These are phyloP conservation scores for Monilinia fructicola DNA, from an alignment of 2,329 filamentous ascomycete species.

Conservation along the genomic window DNA sequence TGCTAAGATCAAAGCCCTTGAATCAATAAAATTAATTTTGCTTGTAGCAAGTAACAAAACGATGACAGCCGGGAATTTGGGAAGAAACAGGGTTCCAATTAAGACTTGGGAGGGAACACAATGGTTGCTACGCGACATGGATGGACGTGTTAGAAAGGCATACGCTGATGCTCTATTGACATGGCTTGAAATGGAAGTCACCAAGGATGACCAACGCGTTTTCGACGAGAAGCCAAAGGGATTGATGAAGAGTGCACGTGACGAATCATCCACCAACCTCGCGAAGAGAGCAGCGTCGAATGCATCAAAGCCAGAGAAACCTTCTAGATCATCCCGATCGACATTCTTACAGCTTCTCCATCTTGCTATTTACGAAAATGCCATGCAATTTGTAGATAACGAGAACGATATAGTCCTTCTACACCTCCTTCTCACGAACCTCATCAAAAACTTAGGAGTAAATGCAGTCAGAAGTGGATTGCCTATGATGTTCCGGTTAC, in stretches of 20 bases:
- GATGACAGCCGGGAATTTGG: constrained; percentile 61
- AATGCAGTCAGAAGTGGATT: constrained; percentile 77
- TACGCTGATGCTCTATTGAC: constrained; percentile 81
- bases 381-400: constrained; percentile 68
- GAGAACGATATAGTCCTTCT: constrained; percentile 75
- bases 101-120: constrained; percentile 96
- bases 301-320: constrained; percentile 51
- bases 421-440: constrained; percentile 71
- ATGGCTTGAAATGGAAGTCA: constrained; percentile 83
- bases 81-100: constrained; percentile 72
- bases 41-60: constrained; percentile 72
- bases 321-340: constrained; percentile 29
- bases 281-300: constrained; percentile 65
- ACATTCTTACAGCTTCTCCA: constrained; percentile 79
- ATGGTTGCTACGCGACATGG: constrained; percentile 81
- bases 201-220: constrained; percentile 61
- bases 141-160: constrained; percentile 75
- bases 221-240: constrained; percentile 54
- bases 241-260: constrained; percentile 40
- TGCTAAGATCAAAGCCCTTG: constrained; percentile 66
- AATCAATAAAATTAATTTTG: constrained; percentile 79
- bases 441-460: constrained; percentile 76
- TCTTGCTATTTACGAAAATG: constrained; percentile 85
- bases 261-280: constrained; percentile 36
- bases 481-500: constrained; percentile 85